A percentile compares a stretch with the other conserved stretches of the same genome.
These are phyloP conservation scores for Lecanicillium sp. DNA, from an alignment of 2,329 filamentous ascomycete species.

Conservation along the genomic window DNA sequence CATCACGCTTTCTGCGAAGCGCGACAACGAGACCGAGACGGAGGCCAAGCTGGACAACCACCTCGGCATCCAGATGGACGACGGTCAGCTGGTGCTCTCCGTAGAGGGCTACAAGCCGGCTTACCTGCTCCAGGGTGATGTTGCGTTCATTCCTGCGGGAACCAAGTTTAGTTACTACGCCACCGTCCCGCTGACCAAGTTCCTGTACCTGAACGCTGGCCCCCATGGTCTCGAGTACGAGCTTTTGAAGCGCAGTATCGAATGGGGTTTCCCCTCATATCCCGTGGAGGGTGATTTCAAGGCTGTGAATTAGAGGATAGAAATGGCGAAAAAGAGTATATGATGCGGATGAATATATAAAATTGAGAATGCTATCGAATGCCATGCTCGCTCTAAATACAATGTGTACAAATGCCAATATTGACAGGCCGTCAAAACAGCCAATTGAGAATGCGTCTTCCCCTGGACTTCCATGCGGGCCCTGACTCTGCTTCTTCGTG, in stretches of 20 bases:
- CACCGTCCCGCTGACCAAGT: constrained; percentile 21
- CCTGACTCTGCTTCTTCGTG: constrained; percentile 17
- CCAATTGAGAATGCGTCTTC: constrained; percentile 5
- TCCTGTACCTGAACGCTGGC: constrained; percentile 23
- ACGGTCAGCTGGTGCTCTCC: constrained; percentile 20
- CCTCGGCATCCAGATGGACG: constrained; percentile 23
- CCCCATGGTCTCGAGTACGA: constrained; percentile 21
- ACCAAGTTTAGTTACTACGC: constrained; percentile 20
- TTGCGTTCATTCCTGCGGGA: constrained; percentile 21
- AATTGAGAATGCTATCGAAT: no score
- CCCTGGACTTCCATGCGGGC: not conserved
- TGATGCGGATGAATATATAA: not conserved
- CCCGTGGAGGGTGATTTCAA: constrained; percentile 10
- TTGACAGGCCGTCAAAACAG: constrained; percentile 5
- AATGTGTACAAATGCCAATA: not conserved
- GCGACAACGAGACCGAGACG: constrained; percentile 14
- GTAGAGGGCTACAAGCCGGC: constrained; percentile 20
- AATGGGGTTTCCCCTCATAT: constrained; percentile 20
- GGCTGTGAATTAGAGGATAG: not conserved
- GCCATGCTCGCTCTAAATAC: not conserved
- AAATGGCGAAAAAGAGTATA: not conserved
- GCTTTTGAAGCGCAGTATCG: constrained; percentile 17
- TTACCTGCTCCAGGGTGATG: constrained; percentile 22
- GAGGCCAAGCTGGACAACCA: constrained; percentile 15
- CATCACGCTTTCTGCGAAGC: constrained; percentile 17